phyloP scores from a whole-genome alignment of 805 yeast species.

The Lipomyces starkeyi region DNA sequence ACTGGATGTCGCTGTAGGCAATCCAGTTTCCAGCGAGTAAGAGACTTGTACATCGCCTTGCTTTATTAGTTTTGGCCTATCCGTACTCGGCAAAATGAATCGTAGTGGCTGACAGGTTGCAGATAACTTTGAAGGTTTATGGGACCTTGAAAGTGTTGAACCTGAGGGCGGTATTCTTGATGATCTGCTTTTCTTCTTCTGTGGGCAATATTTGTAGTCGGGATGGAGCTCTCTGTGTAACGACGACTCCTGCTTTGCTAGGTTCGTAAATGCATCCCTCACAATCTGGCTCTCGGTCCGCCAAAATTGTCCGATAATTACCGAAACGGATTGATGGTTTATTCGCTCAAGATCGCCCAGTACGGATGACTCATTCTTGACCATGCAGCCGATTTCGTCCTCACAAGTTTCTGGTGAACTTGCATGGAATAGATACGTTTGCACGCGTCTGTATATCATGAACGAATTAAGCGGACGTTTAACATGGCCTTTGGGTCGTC shows the following conservation, averaged over 20 bases:
- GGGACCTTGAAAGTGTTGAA: background rate
- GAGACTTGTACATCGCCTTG: background rate
- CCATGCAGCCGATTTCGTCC: background rate
- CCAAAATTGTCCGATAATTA: conserved; percentile 55
- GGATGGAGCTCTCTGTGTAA: conserved; percentile 53
- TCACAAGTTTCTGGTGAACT: conserved; percentile 16
- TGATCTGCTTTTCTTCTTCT: conserved; percentile 41
- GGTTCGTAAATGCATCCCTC: conserved; percentile 48
- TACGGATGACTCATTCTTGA: background rate
- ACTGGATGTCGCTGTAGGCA: background rate
- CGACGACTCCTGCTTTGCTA: conserved; percentile 51
- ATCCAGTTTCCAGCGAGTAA: background rate
- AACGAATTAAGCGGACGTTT: conserved; percentile 57
- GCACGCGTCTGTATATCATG: conserved; percentile 54
- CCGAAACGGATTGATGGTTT: conserved; percentile 52
- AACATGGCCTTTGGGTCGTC: conserved; percentile 36
- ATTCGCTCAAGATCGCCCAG: conserved; percentile 42
- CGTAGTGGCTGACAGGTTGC: background rate
- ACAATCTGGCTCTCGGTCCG: conserved; percentile 50
- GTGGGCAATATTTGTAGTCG: conserved; percentile 54
- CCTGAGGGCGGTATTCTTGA: conserved; percentile 2
- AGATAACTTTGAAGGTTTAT: background rate
- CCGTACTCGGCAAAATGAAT: conserved; percentile 2
- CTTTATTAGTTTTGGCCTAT: background rate
- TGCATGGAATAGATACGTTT: conserved; percentile 46